Evolutionary conservation across 75 land plant species (phyloP).

Genomic region (Ceratopteris richardii): DNA sequence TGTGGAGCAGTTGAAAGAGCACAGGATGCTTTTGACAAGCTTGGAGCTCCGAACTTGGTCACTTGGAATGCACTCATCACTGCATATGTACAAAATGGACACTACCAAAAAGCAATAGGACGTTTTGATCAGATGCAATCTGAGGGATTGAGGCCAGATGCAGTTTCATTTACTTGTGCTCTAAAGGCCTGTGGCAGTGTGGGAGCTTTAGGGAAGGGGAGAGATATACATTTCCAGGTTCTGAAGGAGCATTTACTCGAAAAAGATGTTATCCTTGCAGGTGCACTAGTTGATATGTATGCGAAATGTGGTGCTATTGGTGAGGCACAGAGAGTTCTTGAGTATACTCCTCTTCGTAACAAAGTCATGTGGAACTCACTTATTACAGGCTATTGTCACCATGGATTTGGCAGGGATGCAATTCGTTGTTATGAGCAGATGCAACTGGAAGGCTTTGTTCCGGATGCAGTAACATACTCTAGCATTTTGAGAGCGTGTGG

Average conservation of each 20-base stretch:
- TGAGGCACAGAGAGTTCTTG: slow-evolving; percentile 34
- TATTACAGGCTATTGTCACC: slow-evolving; percentile 51
- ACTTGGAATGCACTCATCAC: slow-evolving; percentile 74
- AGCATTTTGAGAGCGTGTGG: slow-evolving; percentile 50
- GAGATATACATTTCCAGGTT: slow-evolving; percentile 25
- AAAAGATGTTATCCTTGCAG: not conserved
- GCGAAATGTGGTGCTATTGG: slow-evolving; percentile 33
- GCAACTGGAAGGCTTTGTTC: slow-evolving; percentile 23
- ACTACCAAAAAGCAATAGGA: slow-evolving; percentile 30
- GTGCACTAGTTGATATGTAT: slow-evolving; percentile 18
- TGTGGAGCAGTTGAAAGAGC: slow-evolving; percentile 12
- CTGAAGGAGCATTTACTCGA: slow-evolving; percentile 22
- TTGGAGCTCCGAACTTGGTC: slow-evolving; percentile 43
- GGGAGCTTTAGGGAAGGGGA: slow-evolving; percentile 16
- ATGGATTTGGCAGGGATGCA: slow-evolving; percentile 33
- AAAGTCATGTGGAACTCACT: slow-evolving; percentile 61
- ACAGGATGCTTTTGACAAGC: slow-evolving; percentile 13
- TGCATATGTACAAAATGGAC: slow-evolving; percentile 57
- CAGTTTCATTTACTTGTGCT: slow-evolving; percentile 40
- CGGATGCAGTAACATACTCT: slow-evolving; percentile 48
- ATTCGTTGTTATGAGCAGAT: slow-evolving; percentile 36
- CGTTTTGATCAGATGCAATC: slow-evolving; percentile 43
- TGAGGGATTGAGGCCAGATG: slow-evolving; percentile 40
- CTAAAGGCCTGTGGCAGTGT: slow-evolving; percentile 36
- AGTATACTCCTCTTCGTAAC: slow-evolving; percentile 29